These are phyloP conservation scores for Phoenix roebelenii DNA, from an alignment of 176 grass and related monocot genomes.

Conservation along the genomic window DNA sequence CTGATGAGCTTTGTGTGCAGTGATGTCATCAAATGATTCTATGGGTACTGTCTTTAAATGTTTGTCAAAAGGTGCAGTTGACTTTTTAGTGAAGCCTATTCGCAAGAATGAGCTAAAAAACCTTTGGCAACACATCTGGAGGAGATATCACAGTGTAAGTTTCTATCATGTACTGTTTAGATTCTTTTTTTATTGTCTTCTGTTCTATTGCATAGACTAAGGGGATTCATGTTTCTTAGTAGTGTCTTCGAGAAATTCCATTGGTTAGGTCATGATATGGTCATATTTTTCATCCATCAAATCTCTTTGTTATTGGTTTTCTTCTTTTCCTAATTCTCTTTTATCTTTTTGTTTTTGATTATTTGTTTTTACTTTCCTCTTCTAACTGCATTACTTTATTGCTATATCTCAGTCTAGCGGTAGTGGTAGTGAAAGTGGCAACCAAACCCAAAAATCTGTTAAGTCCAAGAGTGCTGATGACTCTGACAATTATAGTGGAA, in stretches of 20 bases:
- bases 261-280: too few species aligned
- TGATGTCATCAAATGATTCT: slow-evolving; percentile 96
- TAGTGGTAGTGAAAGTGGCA: slow-evolving; percentile 86
- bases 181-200: not conserved
- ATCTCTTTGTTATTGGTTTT: not conserved
- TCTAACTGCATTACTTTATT: not conserved
- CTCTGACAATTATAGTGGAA: slow-evolving; percentile 42
- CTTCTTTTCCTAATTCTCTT: not conserved
- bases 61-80: slow-evolving; percentile 90
- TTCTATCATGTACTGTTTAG: not conserved
- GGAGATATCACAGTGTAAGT: slow-evolving; percentile 88
- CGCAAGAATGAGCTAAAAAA: slow-evolving; percentile 96
- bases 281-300: too few species aligned
- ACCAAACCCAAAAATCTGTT: slow-evolving; percentile 52
- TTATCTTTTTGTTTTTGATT: not conserved
- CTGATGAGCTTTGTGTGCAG: slow-evolving; percentile 50
- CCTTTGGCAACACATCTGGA: slow-evolving; percentile 95
- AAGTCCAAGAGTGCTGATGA: slow-evolving; percentile 46
- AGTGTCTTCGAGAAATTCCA: not conserved
- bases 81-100: slow-evolving; percentile 93
- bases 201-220: not conserved
- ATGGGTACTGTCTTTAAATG: slow-evolving; percentile 81
- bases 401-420: slow-evolving; percentile 62
- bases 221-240: not conserved
- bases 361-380: not conserved